A percentile compares a stretch with the other conserved stretches of the same genome.
Conservation (phyloP, 2,329 filamentous ascomycete species). For the Blastomyces percursus region DNA sequence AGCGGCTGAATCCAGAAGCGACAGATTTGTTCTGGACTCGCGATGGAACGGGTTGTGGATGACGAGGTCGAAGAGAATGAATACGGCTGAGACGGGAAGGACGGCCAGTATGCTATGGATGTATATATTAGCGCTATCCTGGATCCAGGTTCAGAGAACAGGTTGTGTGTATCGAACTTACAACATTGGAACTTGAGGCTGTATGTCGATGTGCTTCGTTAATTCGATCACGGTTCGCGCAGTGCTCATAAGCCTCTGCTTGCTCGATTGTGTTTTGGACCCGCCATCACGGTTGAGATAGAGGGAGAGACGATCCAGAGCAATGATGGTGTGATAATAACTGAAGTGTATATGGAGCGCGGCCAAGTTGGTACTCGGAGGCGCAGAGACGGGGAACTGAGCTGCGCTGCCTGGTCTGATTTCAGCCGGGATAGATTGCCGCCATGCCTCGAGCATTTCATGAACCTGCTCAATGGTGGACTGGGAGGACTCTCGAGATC, state of each 20-base stretch:
- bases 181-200: not conserved
- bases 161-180: not conserved
- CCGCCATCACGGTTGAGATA: conserved; percentile 1
- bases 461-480: not conserved
- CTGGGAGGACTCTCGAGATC: not conserved
- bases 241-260: not conserved
- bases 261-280: not conserved
- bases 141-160: not conserved
- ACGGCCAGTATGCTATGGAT: not conserved
- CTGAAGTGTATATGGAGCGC: not conserved
- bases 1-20: not conserved
- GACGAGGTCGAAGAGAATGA: not conserved
- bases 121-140: not conserved
- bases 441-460: not conserved
- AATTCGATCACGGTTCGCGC: not conserved
- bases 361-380: not conserved
- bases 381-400: not conserved
- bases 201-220: not conserved
- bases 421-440: not conserved
- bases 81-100: not conserved
- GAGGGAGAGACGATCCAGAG: not conserved
- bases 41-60: not conserved
- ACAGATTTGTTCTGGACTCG: not conserved
- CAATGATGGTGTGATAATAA: not conserved
- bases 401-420: not conserved